Percentiles rank a stretch among this genome's conserved stretches.
Evolutionary conservation across 1,284 basidiomycete genomes (phyloP).

Genomic region (Anthracocystis panici-leucophaei): DNA sequence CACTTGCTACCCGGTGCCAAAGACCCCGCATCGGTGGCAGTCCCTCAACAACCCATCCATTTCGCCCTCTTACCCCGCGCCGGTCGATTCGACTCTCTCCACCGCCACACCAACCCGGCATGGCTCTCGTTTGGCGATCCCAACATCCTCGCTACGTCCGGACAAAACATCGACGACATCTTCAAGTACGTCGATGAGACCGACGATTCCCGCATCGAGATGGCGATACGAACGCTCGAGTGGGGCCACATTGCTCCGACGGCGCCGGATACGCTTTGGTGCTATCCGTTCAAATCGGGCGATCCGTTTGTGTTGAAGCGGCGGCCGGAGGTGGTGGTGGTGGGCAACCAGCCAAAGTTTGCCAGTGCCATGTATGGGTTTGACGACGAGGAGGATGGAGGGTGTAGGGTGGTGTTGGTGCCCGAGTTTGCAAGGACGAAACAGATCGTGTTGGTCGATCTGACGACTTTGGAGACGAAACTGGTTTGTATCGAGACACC

Average conservation of each 20-base stretch:
- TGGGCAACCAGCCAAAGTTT: conserved; percentile 84
- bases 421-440: conserved; percentile 82
- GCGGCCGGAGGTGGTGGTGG: conserved; percentile 88
- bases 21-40: conserved; percentile 87
- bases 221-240: conserved; percentile 83
- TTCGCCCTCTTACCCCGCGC: conserved; percentile 85
- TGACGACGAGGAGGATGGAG: conserved; percentile 59
- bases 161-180: conserved; percentile 94
- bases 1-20: conserved; percentile 83
- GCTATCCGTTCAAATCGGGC: conserved; percentile 87
- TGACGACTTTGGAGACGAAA: conserved; percentile 74
- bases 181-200: conserved; percentile 81
- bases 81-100: conserved; percentile 75
- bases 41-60: conserved; percentile 95
- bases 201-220: conserved; percentile 73
- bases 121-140: conserved; percentile 77
- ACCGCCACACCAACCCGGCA: conserved; percentile 88
- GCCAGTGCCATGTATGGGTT: conserved; percentile 72
- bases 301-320: conserved; percentile 90
- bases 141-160: conserved; percentile 82
- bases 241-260: conserved; percentile 98
- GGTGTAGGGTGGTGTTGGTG: conserved; percentile 81
- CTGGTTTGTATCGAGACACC: conserved; percentile 61
- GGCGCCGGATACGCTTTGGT: conserved; percentile 97
- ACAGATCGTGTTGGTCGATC: conserved; percentile 76